Evolutionary conservation across 1,284 basidiomycete genomes (phyloP).

Genomic region (Leccinum fallax): DNA sequence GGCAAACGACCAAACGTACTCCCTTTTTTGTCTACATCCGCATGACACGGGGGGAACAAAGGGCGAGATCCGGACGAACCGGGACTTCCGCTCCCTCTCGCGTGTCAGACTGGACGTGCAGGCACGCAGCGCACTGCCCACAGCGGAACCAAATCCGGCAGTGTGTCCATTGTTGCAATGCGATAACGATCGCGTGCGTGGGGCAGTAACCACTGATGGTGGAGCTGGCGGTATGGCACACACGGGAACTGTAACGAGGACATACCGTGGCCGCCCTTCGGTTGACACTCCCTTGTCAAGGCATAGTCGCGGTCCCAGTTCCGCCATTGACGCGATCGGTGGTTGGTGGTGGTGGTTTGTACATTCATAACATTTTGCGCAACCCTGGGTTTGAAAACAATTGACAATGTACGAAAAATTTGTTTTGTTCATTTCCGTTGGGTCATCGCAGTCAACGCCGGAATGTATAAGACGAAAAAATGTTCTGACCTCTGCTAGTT

Average conservation of each 20-base stretch:
- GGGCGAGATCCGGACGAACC: slow-evolving; percentile 26
- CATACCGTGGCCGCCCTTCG: slow-evolving; percentile 2
- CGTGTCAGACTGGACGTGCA: not conserved
- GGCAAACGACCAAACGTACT: slow-evolving; percentile 12
- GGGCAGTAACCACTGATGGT: slow-evolving; percentile 17
- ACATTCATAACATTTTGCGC: slow-evolving; percentile 12
- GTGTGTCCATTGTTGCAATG: slow-evolving; percentile 18
- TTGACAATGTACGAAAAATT: slow-evolving; percentile 25
- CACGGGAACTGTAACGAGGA: slow-evolving; percentile 16
- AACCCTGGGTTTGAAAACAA: slow-evolving; percentile 14
- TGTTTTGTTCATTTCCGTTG: slow-evolving; percentile 34
- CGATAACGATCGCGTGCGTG: slow-evolving; percentile 24
- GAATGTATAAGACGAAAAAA: slow-evolving; percentile 22
- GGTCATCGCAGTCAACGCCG: slow-evolving; percentile 22
- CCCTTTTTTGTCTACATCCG: not conserved
- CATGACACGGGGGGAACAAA: not conserved
- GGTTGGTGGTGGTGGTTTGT: not conserved
- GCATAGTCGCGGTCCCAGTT: not conserved
- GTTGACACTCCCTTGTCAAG: not conserved
- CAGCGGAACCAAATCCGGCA: slow-evolving; percentile 25
- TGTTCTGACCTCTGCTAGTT: slow-evolving; percentile 18
- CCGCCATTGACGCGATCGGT: slow-evolving; percentile 14
- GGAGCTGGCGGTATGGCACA: slow-evolving; percentile 20
- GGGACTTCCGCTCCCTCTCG: slow-evolving; percentile 7
- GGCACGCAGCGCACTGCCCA: slow-evolving; percentile 12